These are phyloP conservation scores for Neurospora intermedia DNA, from an alignment of 495 filamentous ascomycete genomes.

Conservation along the genomic window DNA sequence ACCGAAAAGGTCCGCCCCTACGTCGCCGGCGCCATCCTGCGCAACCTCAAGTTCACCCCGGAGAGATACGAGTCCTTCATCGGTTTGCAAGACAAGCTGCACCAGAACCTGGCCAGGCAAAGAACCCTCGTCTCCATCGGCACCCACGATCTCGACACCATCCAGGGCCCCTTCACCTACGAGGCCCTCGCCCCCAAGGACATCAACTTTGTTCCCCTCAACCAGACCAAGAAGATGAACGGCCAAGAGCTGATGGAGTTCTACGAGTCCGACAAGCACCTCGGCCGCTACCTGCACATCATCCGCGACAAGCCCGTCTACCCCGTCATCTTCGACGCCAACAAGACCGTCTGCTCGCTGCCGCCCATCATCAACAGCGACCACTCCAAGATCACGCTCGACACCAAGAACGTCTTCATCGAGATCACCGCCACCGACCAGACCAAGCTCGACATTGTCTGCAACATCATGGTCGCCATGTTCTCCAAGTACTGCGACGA, in stretches of 20 bases:
- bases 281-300: conserved; percentile 78
- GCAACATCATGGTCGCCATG: conserved; percentile 91
- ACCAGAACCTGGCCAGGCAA: conserved; percentile 90
- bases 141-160: conserved; percentile 89
- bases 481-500: conserved; percentile 87
- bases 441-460: conserved; percentile 94
- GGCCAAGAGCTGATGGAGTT: conserved; percentile 85
- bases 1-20: conserved; percentile 75
- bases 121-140: conserved; percentile 91
- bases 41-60: conserved; percentile 83
- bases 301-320: conserved; percentile 90
- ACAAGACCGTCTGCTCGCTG: conserved; percentile 79
- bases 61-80: conserved; percentile 96
- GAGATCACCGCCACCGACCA: conserved; percentile 95
- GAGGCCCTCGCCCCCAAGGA: conserved; percentile 86
- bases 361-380: conserved; percentile 97
- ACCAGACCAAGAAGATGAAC: conserved; percentile 80
- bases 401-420: conserved; percentile 89
- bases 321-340: conserved; percentile 90
- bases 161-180: conserved; percentile 93
- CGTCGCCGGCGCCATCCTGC: conserved; percentile 75
- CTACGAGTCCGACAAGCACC: conserved; percentile 84
- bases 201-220: conserved; percentile 83
- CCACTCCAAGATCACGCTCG: conserved; percentile 84
- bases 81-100: conserved; percentile 91